Conservation (phyloP, 2,329 filamentous ascomycete genomes). For the Tolypocladium ovalisporum region DNA sequence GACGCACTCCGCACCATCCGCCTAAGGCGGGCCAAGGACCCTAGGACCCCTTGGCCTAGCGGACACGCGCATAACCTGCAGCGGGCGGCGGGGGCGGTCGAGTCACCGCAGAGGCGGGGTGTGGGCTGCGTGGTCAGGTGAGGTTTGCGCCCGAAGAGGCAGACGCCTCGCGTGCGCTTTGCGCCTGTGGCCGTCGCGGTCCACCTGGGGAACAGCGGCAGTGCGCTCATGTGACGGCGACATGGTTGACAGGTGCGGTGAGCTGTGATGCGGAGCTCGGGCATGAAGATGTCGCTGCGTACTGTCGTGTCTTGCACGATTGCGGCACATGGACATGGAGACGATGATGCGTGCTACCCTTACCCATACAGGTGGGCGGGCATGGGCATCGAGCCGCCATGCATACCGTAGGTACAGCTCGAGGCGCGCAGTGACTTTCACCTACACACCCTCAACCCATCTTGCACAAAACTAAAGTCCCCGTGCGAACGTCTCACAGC, state of each 20-base stretch:
- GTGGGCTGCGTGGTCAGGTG: not conserved
- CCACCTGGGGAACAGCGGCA: not conserved
- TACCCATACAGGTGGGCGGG: not conserved
- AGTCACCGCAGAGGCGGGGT: not conserved
- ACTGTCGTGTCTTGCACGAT: not conserved
- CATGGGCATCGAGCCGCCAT: not conserved
- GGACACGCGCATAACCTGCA: too few relatives aligned
- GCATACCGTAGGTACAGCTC: not conserved
- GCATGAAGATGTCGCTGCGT: not conserved
- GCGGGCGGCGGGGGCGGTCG: not conserved
- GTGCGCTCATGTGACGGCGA: too few relatives aligned
- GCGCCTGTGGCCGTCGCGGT: not conserved
- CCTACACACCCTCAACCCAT: not conserved
- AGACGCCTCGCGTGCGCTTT: not conserved
- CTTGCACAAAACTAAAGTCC: not conserved
- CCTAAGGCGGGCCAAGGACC: not conserved
- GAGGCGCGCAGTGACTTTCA: not conserved
- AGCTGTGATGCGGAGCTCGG: not conserved
- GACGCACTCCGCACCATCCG: not conserved
- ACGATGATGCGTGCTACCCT: not conserved
- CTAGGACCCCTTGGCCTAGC: not conserved
- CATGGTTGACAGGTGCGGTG: not conserved
- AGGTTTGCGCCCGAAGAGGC: not conserved
- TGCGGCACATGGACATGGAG: too few relatives aligned
- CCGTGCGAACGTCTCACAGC: not conserved